Percentiles rank a stretch among this genome's conserved stretches.
Conservation (phyloP, 768 basidiomycete species). For the Omphalotus guepiniiformis region DNA sequence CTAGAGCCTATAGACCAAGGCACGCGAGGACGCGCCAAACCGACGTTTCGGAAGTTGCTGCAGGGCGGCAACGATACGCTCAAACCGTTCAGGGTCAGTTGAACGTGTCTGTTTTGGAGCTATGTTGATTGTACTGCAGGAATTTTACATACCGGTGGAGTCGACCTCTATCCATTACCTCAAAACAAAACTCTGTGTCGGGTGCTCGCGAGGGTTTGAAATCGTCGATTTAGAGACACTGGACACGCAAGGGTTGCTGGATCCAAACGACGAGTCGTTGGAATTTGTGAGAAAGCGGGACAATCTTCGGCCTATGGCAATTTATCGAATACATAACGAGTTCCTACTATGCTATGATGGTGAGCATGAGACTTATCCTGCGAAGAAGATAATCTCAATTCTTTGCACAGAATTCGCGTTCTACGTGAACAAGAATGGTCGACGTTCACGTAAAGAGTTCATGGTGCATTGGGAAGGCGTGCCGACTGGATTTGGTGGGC, state of each 20-base stretch:
- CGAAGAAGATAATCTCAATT: background rate
- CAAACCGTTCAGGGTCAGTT: slow-evolving; percentile 77
- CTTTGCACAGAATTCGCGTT: slow-evolving; percentile 84
- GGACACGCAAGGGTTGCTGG: slow-evolving; percentile 94
- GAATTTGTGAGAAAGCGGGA: slow-evolving; percentile 93
- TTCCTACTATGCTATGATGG: slow-evolving; percentile 98
- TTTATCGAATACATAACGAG: slow-evolving; percentile 95
- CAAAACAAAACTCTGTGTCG: slow-evolving; percentile 95
- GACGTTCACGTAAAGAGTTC: slow-evolving; percentile 85
- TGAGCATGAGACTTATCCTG: slow-evolving; percentile 31
- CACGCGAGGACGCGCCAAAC: slow-evolving; percentile 71
- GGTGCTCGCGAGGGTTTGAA: slow-evolving; percentile 96
- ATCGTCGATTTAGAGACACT: slow-evolving; percentile 96
- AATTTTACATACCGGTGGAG: slow-evolving; percentile 98
- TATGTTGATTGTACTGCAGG: no score
- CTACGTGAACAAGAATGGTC: slow-evolving; percentile 96
- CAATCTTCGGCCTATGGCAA: slow-evolving; percentile 88
- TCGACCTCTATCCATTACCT: slow-evolving; percentile 96
- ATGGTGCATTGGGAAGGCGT: slow-evolving; percentile 96
- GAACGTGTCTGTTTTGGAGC: no score
- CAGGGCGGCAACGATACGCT: slow-evolving; percentile 95
- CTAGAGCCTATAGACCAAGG: slow-evolving; percentile 94
- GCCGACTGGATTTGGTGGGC: slow-evolving; percentile 90
- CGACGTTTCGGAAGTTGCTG: slow-evolving; percentile 91
- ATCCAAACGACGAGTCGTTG: slow-evolving; percentile 85